These are phyloP conservation scores for Mortierella sp. DNA, from an alignment of 371 early-diverging fungal species.

Conservation along the genomic window DNA sequence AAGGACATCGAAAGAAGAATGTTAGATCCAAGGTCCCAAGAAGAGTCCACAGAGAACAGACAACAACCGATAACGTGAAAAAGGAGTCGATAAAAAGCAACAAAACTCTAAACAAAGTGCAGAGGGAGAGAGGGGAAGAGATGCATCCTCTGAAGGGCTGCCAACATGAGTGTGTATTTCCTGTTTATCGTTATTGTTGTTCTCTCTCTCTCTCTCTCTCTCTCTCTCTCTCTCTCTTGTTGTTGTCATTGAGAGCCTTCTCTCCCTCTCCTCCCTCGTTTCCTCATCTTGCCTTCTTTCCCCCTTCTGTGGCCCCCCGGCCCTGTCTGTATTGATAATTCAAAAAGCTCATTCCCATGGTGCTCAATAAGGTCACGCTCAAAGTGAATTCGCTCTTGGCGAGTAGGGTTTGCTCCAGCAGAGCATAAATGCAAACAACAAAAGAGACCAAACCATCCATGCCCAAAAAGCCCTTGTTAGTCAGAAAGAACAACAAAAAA, in stretches of 20 bases:
- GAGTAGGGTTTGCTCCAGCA: constrained; percentile 32
- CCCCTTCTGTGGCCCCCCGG: neutral
- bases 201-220: neutral
- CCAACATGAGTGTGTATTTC: constrained; percentile 1
- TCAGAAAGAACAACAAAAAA: neutral
- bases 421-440: constrained; percentile 31
- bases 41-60: neutral
- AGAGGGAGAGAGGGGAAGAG: neutral
- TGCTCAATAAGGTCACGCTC: constrained; percentile 41
- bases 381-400: constrained; percentile 26
- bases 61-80: neutral
- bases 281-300: neutral
- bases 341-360: constrained; percentile 38
- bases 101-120: constrained; percentile 11
- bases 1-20: neutral
- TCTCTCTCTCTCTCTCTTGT: neutral
- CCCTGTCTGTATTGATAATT: neutral
- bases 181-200: constrained; percentile 2
- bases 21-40: neutral
- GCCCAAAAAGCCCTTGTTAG: neutral
- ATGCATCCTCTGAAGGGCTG: no score
- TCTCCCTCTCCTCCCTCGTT: neutral
- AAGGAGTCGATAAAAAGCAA: neutral
- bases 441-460: neutral
- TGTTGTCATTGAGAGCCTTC: constrained; percentile 3